Evolutionary conservation across 768 basidiomycete genomes (phyloP), one percentile per base, ranked within the genome.

Genomic region (Phanerochaete sordida): DNA sequence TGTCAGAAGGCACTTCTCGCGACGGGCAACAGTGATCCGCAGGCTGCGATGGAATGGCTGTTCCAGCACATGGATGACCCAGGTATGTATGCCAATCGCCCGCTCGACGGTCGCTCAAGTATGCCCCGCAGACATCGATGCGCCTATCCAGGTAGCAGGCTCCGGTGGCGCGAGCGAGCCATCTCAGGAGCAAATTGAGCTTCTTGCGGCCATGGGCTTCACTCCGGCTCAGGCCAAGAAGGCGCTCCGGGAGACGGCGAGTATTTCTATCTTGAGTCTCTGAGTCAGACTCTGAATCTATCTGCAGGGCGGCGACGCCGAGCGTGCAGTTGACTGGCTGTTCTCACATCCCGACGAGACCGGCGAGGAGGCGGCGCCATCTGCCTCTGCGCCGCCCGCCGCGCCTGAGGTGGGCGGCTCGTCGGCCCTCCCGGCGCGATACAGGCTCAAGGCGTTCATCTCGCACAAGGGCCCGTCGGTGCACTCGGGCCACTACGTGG

Each of bases 401-500:
- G 50, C 72, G 7, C 37, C 73, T 6, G 24, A 66, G 1, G 35
- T 75, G 0, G 77, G 79, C 3, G 92, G 93, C 23, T 81, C 84
- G 28, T 75, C 76, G 2, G 66, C 68, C 1, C 78, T 93, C 0
- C 95, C 95, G 0, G 93, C 87, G 5, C 74, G 75, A 15, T 99
- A 93, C 76, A 76, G 78, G 28, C 82, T 99, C 28, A 91, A 94
- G 69, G 94, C 92, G 9, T 99, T 98, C 77, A 86, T 99, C 68
- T 97, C 95, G 52, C 96, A 99, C 78, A 98, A 97, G 68, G 95
- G 96, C 0, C 91, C 92, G 0, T 95, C 92, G 0, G 93, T 95
- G 26, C 96, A 98, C 69, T 96, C 93, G 0, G 95, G 90, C 0
- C 95, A 94, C 66, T 96, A 97, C 67, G 92, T 95, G 13, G 91